Evolutionary conservation across 192 early-diverging fungal species (phyloP).

Genomic region (Entophlyctis luteolus): DNA sequence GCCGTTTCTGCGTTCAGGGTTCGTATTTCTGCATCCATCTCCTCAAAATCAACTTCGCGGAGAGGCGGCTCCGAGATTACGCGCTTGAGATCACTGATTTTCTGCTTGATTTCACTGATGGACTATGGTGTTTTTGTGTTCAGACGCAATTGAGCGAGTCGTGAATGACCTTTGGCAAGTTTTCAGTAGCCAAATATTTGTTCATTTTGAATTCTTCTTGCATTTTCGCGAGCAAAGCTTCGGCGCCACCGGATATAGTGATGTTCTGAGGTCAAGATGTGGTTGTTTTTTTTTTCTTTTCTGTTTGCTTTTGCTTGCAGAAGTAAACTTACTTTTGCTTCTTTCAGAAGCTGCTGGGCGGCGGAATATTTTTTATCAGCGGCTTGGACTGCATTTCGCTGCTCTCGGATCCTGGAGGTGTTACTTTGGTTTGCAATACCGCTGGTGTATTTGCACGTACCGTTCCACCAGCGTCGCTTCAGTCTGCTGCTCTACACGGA

Average conservation of each 20-base stretch:
- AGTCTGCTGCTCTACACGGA: constrained; percentile 49
- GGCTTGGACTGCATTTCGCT: constrained; percentile 32
- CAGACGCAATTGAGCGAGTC: not conserved
- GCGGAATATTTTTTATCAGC: constrained; percentile 43
- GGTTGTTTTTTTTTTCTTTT: not conserved
- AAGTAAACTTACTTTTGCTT: constrained; percentile 37
- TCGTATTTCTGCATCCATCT: constrained; percentile 48
- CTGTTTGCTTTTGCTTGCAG: not conserved
- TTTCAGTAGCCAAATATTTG: constrained; percentile 51
- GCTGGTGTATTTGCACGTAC: constrained; percentile 13
- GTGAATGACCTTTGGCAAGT: constrained; percentile 46
- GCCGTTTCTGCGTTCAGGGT: constrained; percentile 46
- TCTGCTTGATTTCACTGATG: constrained; percentile 40
- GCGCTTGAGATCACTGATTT: constrained; percentile 41
- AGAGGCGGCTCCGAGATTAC: constrained; percentile 47
- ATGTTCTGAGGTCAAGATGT: constrained; percentile 35
- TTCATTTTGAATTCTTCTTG: constrained; percentile 61
- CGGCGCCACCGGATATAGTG: constrained; percentile 36
- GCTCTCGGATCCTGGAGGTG: constrained; percentile 44
- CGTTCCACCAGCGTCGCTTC: constrained; percentile 42
- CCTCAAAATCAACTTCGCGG: constrained; percentile 40
- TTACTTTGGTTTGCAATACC: not conserved
- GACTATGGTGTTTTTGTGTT: not conserved
- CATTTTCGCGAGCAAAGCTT: constrained; percentile 46
- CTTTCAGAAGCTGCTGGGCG: constrained; percentile 42